Percentiles rank a stretch among this genome's conserved stretches.
These are phyloP conservation scores for Diaporthe humulicola DNA, from an alignment of 2,329 filamentous ascomycete species.

Conservation along the genomic window DNA sequence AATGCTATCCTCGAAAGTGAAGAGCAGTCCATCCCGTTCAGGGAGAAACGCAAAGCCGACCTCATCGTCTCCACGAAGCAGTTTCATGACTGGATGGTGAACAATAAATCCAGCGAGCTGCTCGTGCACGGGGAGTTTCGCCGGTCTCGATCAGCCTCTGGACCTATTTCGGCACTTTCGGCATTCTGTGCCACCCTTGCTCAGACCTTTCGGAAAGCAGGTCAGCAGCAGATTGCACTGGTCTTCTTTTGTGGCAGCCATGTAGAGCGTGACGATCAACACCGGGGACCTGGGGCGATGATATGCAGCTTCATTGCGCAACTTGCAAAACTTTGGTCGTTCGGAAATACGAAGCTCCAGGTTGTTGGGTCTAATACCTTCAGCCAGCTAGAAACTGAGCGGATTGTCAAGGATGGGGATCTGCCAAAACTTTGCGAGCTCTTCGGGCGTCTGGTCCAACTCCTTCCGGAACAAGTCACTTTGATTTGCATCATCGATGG, in stretches of 20 bases:
- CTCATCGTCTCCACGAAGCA: conserved; percentile 9
- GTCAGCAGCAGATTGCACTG: background rate
- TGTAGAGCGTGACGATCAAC: background rate
- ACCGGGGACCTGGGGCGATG: background rate
- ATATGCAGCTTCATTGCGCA: conserved; percentile 4
- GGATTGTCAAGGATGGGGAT: background rate
- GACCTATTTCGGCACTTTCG: background rate
- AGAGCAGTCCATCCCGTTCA: background rate
- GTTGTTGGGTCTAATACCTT: too few relatives aligned
- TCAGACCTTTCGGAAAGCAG: background rate
- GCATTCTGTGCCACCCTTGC: background rate
- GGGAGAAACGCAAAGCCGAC: conserved; percentile 6
- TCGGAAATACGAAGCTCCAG: background rate
- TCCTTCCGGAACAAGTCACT: background rate
- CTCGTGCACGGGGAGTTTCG: background rate
- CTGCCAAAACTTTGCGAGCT: background rate
- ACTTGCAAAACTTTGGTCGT: background rate
- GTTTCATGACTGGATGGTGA: background rate
- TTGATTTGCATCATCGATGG: background rate
- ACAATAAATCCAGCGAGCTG: background rate
- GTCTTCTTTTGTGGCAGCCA: background rate
- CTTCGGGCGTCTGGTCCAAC: background rate
- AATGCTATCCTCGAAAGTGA: background rate
- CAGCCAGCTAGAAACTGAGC: background rate
- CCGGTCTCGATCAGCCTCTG: background rate